A percentile compares a stretch with the other conserved stretches of the same genome.
Conservation (phyloP, 192 early-diverging fungal genomes). For the Backusella circina region DNA sequence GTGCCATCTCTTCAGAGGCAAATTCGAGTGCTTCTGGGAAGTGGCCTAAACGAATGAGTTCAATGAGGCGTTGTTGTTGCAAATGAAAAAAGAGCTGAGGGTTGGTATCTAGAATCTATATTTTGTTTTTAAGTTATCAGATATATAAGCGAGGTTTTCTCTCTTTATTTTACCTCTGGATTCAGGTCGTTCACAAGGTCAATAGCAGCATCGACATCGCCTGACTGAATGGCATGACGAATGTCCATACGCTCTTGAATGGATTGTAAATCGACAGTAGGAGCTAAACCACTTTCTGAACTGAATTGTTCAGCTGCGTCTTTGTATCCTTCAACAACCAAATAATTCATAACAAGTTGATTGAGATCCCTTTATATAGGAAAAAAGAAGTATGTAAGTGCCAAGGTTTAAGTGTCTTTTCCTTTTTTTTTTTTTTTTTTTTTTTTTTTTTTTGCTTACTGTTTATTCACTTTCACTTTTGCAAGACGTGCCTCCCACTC, state of each 20-base stretch:
- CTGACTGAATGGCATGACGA: slow-evolving; percentile 85
- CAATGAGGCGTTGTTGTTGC: slow-evolving; percentile 96
- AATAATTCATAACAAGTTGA: slow-evolving; percentile 98
- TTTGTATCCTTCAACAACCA: slow-evolving; percentile 98
- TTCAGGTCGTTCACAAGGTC: slow-evolving; percentile 98
- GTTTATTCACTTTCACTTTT: slow-evolving; percentile 81
- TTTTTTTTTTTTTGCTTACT: slow-evolving; percentile 35
- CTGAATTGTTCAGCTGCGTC: slow-evolving; percentile 97
- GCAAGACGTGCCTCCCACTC: slow-evolving; percentile 86
- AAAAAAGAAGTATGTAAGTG: too few species aligned
- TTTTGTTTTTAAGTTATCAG: background rate
- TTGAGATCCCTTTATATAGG: slow-evolving; percentile 97
- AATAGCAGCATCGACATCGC: slow-evolving; percentile 91
- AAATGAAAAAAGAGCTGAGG: slow-evolving; percentile 93
- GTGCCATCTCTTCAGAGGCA: slow-evolving; percentile 96
- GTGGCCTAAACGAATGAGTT: slow-evolving; percentile 82
- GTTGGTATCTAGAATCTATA: slow-evolving; percentile 89
- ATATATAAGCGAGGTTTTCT: too few species aligned
- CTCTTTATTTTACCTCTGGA: slow-evolving; percentile 69
- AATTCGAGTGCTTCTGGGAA: slow-evolving; percentile 87
- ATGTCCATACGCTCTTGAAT: slow-evolving; percentile 97
- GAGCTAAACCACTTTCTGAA: slow-evolving; percentile 77
- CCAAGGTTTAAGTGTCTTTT: too few species aligned
- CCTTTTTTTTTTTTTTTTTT: slow-evolving; percentile 21
- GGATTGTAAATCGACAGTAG: slow-evolving; percentile 77